phyloP scores from a whole-genome alignment of 306 rosid genomes.

The Begonia fuchsioides region DNA sequence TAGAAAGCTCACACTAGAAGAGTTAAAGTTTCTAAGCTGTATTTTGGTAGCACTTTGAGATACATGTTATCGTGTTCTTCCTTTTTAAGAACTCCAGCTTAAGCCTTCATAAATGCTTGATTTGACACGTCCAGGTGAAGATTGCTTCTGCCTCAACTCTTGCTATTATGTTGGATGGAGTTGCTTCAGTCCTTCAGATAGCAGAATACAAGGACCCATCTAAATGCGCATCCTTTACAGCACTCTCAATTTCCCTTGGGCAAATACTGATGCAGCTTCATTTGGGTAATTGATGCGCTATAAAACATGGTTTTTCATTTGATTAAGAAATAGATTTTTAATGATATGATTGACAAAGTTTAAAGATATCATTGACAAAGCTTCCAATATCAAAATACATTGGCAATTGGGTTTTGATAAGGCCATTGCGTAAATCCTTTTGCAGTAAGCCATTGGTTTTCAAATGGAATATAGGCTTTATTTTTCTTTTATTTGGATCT shows the following conservation, averaged over 20 bases:
- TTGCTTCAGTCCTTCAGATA: slow-evolving; percentile 68
- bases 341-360: too few species aligned
- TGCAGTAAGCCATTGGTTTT: too few species aligned
- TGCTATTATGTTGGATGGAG: slow-evolving; percentile 68
- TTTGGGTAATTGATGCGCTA: slow-evolving; percentile 31
- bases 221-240: slow-evolving; percentile 76
- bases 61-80: background rate
- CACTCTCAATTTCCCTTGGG: slow-evolving; percentile 88
- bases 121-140: slow-evolving; percentile 44
- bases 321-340: background rate
- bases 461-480: too few species aligned
- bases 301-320: background rate
- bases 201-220: slow-evolving; percentile 74
- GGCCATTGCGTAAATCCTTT: too few species aligned
- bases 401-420: too few species aligned
- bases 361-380: background rate
- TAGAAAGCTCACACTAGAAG: too few species aligned
- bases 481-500: too few species aligned
- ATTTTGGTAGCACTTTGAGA: too few species aligned
- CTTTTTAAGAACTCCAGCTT: background rate
- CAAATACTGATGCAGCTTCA: slow-evolving; percentile 83
- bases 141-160: slow-evolving; percentile 64
- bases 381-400: too few species aligned
- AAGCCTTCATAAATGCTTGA: background rate
- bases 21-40: too few species aligned